Evolutionary conservation across 2,329 filamentous ascomycete species (phyloP).

Genomic region (Aspergillus pseudoviridinutans): DNA sequence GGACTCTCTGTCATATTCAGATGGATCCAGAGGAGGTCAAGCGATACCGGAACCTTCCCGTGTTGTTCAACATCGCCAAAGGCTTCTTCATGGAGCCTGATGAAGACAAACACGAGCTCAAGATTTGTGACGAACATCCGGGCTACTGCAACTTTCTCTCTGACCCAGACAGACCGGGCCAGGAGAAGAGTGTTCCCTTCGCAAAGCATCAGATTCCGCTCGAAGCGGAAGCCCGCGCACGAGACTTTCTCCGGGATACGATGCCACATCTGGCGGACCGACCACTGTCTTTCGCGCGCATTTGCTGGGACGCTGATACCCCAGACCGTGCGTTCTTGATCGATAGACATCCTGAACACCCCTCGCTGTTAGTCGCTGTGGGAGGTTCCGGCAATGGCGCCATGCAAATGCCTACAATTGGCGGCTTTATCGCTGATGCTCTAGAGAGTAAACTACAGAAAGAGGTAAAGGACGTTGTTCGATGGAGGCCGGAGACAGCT

Average conservation of each 20-base stretch:
- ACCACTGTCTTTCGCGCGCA: slow-evolving; percentile 47
- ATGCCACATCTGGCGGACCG: slow-evolving; percentile 52
- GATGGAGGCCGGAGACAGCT: slow-evolving; percentile 52
- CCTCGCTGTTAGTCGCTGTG: slow-evolving; percentile 45
- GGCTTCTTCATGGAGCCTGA: slow-evolving; percentile 51
- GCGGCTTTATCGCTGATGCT: slow-evolving; percentile 47
- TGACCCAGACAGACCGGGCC: slow-evolving; percentile 19
- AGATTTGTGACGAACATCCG: slow-evolving; percentile 51
- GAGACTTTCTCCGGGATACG: slow-evolving; percentile 48
- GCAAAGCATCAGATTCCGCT: slow-evolving; percentile 43
- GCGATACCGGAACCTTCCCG: slow-evolving; percentile 47
- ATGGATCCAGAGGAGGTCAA: slow-evolving; percentile 45
- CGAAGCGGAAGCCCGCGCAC: slow-evolving; percentile 46
- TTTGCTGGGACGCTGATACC: slow-evolving; percentile 58
- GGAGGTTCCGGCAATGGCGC: slow-evolving; percentile 53
- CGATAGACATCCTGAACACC: slow-evolving; percentile 44
- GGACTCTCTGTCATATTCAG: slow-evolving; percentile 51
- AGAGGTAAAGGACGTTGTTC: slow-evolving; percentile 41
- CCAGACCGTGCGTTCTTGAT: slow-evolving; percentile 53
- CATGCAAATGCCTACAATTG: slow-evolving; percentile 51
- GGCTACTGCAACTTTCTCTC: slow-evolving; percentile 51
- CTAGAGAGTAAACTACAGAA: slow-evolving; percentile 44
- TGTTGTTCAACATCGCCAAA: slow-evolving; percentile 46
- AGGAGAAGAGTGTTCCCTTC: slow-evolving; percentile 38
- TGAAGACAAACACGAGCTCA: slow-evolving; percentile 36